phyloP scores from a whole-genome alignment of 2,329 filamentous ascomycete species.

The Bisporella sp. region DNA sequence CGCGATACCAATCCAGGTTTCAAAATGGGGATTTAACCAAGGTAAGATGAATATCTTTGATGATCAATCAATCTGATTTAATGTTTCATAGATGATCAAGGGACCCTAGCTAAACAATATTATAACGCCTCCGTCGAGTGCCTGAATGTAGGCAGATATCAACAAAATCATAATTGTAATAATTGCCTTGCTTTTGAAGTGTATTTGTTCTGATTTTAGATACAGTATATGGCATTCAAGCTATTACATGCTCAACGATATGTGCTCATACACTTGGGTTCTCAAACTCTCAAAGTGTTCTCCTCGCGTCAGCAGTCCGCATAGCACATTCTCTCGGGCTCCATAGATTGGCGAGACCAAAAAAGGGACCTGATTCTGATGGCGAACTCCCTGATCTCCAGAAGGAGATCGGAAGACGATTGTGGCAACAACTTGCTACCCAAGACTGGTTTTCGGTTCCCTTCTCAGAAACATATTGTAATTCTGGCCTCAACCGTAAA shows the following conservation, averaged over 20 bases:
- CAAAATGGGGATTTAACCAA: slow-evolving; percentile 36
- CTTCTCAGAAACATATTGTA: slow-evolving; percentile 17
- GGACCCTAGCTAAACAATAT: slow-evolving; percentile 36
- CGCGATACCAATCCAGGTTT: slow-evolving; percentile 28
- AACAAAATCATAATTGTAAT: slow-evolving; percentile 31
- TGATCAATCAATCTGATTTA: background rate
- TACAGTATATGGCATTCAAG: slow-evolving; percentile 34
- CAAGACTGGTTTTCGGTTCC: slow-evolving; percentile 18
- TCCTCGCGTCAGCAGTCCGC: slow-evolving; percentile 36
- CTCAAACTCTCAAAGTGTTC: slow-evolving; percentile 38
- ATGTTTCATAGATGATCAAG: slow-evolving; percentile 28
- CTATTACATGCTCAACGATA: slow-evolving; percentile 40
- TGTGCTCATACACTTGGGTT: slow-evolving; percentile 40
- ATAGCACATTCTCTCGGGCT: slow-evolving; percentile 41
- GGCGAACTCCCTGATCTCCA: slow-evolving; percentile 5
- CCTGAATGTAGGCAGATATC: slow-evolving; percentile 39
- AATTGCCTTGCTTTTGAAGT: background rate
- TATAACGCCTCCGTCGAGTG: slow-evolving; percentile 37
- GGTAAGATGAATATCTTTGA: slow-evolving; percentile 1
- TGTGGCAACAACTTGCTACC: slow-evolving; percentile 14
- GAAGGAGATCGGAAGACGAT: slow-evolving; percentile 10
- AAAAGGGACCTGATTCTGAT: slow-evolving; percentile 12
- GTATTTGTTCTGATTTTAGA: background rate
- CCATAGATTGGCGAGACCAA: slow-evolving; percentile 29
- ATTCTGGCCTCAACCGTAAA: background rate